Base-by-base conservation (phyloP, 1,284 basidiomycete species). In the Naganishia sp. region DNA sequence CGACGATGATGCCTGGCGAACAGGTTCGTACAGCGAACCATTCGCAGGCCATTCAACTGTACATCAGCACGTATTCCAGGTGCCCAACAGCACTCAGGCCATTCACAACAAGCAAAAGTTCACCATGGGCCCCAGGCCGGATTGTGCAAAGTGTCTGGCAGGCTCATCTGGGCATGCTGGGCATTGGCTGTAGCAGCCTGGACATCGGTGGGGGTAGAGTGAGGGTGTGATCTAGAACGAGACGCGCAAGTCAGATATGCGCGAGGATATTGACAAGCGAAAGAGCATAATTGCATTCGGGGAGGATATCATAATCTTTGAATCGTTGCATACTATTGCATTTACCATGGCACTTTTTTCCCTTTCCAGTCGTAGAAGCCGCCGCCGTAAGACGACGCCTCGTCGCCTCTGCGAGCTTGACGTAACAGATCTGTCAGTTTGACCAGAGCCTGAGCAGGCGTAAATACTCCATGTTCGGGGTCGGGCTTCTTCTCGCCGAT, bases 301-400 rank as follows among this genome's bases (percentile, higher is more conserved):
- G n/a, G 21, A 49, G 18, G 21, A 49, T 11, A 52, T 17, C 17
- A n/a, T 35, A 28, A 2, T 31, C 35, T 13, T 18, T 17, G 28
- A 28, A 35, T 52, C 10, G 2, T 35, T 52, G 49, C 25, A 50
- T 50, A 15, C 23, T 28, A 10, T 31, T 5, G 13, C 31, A 13
- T 39, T 28, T 31, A 66, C 64, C 64, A 67, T 6, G 55, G 60
- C 7, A 83, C 74, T 45, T 84, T 79, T 61, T 87, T 84, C 23
- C 87, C 87, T 52, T 83, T 83, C 85, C 87, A 90, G 74, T 90
- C 88, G 83, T 86, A 87, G 55, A 89, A 81, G 58, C 80, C 83
- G 0, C 89, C 89, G 54, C 87, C 83, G 70, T 86, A 84, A 2
- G 81, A 79, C 45, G n/a, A 11, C 6, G 77, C 75, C 7, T 61